Evolutionary conservation across 768 basidiomycete genomes (phyloP), one percentile per base, ranked within the genome.

Genomic region (Zangia roseola): DNA sequence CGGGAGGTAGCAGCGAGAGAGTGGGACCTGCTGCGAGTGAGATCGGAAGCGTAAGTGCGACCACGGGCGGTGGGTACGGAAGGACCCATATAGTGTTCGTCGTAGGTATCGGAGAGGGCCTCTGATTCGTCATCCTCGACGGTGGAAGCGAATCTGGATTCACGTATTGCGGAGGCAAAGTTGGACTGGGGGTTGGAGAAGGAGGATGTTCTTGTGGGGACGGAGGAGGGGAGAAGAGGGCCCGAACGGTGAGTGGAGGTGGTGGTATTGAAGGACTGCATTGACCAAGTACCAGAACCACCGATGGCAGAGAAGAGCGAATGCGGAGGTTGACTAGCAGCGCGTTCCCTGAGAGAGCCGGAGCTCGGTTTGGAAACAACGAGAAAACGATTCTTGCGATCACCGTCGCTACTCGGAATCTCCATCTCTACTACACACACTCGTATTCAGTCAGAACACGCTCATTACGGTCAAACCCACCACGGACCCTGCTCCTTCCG

Each of bases 61-160:
- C 84, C 83, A 28, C 84, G 74, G 31, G 69, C 61, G 24, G 55
- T 49, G 37, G 68, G 49, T 17, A 77, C 62, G 16, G 77, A 74
- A 5, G 79, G 68, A 25, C 71, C 73, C 6, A 78, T 63, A 55
- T 70, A 81, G 38, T 69, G 74, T 28, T 84, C 80, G 38, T 86
- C 84, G 58, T 83, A 83, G 38, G 76, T 77, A 61, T 87, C 84
- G 41, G 78, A 79, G 20, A 81, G 68, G 6, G 69, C 70, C 45
- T 87, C 86, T 1, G 79, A 80, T 67, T 91, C 88, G 64, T 91
- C 88, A 56, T 91, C 88, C 69, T 91, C 89, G 56, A 86, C 81
- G 1, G 87, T 91, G 20, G 86, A 88, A 6, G 84, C 78, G 65
- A 91, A 90, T 26, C 81, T 71, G 7, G 74, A 69, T 45, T 84